Conservation (phyloP, 306 rosid species). For the Medicago ruthenica region DNA sequence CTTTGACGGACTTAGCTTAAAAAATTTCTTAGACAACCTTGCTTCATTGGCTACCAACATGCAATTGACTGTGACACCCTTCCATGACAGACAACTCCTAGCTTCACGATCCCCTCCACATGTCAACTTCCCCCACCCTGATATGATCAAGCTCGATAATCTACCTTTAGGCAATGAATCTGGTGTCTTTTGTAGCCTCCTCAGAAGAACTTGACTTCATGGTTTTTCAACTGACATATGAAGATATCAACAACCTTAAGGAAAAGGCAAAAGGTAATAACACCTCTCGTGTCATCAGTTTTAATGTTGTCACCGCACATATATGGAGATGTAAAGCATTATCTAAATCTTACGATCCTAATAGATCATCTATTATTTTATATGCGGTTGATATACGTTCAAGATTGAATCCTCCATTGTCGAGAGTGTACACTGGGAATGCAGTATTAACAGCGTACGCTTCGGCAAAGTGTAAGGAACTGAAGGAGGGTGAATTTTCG, state of each 20-base stretch:
- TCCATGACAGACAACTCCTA: conserved; percentile 62
- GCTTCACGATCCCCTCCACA: conserved; percentile 83
- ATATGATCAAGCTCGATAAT: conserved; percentile 49
- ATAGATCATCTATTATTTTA: conserved; percentile 56
- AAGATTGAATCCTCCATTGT: conserved; percentile 57
- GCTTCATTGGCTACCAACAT: conserved; percentile 66
- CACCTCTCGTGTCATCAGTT: conserved; percentile 41
- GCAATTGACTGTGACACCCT: conserved; percentile 54
- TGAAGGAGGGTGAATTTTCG: conserved; percentile 47
- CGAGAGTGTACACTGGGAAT: conserved; percentile 52
- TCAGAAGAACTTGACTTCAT: conserved; percentile 56
- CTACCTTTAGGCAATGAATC: conserved; percentile 29
- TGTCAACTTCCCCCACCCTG: conserved; percentile 68
- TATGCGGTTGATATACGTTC: conserved; percentile 70
- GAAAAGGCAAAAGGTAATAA: conserved; percentile 50
- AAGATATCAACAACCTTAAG: conserved; percentile 53
- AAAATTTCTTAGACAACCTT: conserved; percentile 64
- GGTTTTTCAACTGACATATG: conserved; percentile 50
- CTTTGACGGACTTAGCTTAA: conserved; percentile 73
- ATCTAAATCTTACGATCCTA: conserved; percentile 41
- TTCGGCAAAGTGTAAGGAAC: conserved; percentile 44
- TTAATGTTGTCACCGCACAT: conserved; percentile 64
- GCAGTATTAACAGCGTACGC: conserved; percentile 63
- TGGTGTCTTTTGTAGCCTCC: conserved; percentile 63
- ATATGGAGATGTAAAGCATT: conserved; percentile 77